These are phyloP conservation scores for Dendrocalamus sinicus DNA, from an alignment of 176 grass and related monocot species.

Conservation along the genomic window DNA sequence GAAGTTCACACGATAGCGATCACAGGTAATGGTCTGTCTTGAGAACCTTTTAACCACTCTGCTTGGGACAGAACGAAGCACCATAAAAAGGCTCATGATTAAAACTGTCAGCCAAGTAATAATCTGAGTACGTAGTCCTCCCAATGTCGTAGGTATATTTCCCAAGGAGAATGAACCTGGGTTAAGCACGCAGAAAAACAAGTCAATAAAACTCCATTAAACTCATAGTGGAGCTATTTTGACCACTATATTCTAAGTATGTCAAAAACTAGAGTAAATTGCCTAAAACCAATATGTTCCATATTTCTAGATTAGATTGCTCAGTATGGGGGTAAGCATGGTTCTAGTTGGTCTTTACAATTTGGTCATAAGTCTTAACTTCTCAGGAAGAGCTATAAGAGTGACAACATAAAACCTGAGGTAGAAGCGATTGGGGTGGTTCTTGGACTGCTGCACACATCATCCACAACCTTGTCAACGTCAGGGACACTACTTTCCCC, in stretches of 20 bases:
- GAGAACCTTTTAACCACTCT: constrained; percentile 61
- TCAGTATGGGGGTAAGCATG: neutral
- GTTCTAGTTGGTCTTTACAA: constrained; percentile 19
- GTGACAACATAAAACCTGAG: constrained; percentile 49
- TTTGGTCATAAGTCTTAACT: constrained; percentile 27
- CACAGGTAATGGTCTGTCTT: constrained; percentile 36
- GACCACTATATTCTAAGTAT: constrained; percentile 6
- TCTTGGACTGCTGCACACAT: constrained; percentile 54
- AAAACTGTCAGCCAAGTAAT: constrained; percentile 55
- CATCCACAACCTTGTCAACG: constrained; percentile 65
- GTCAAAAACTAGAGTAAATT: constrained; percentile 20
- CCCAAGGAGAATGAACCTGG: constrained; percentile 54
- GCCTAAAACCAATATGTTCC: neutral
- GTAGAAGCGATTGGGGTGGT: constrained; percentile 39
- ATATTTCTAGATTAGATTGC: constrained; percentile 27
- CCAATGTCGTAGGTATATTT: constrained; percentile 25
- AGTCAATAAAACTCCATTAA: constrained; percentile 22
- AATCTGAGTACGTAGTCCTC: constrained; percentile 50
- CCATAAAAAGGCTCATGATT: constrained; percentile 57
- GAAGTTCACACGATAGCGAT: constrained; percentile 28
- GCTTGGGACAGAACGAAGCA: constrained; percentile 58
- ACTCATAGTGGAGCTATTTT: constrained; percentile 1
- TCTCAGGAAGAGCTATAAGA: constrained; percentile 22
- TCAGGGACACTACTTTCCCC: constrained; percentile 50
- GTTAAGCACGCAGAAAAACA: constrained; percentile 37